These are phyloP conservation scores for Teunomyces lycoperdinae DNA, from an alignment of 805 yeast genomes.

Conservation along the genomic window DNA sequence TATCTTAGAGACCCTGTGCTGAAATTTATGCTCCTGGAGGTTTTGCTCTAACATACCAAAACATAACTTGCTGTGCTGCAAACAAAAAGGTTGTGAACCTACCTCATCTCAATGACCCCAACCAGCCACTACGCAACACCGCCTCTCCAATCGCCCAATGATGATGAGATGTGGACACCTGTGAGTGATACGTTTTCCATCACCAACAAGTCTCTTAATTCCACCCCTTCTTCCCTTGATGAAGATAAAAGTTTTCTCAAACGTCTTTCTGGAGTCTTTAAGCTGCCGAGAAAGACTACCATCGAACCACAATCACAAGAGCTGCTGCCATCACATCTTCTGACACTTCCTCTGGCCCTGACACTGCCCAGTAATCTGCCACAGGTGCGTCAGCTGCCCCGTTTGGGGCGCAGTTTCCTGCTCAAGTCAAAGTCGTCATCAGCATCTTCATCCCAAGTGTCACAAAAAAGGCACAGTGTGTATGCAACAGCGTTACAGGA, in stretches of 20 bases:
- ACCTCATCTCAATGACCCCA: constrained; percentile 9
- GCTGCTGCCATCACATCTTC: not conserved
- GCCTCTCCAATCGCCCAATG: constrained; percentile 9
- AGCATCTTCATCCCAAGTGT: not conserved
- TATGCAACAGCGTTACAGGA: not conserved
- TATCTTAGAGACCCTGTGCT: not conserved
- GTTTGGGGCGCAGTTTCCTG: constrained; percentile 1
- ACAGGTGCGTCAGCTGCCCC: not conserved
- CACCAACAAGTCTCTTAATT: constrained; percentile 3
- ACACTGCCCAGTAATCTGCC: not conserved
- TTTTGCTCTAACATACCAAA: not conserved
- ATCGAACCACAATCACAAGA: not conserved
- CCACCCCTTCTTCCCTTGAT: constrained; percentile 6
- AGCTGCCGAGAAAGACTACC: not conserved
- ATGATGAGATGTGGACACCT: constrained; percentile 8
- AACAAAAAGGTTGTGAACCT: not conserved
- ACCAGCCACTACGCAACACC: constrained; percentile 17
- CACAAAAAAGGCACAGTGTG: not conserved
- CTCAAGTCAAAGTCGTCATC: not conserved
- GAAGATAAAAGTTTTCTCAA: not conserved
- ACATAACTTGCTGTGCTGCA: not conserved
- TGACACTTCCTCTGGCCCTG: not conserved
- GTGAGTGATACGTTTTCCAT: constrained; percentile 7
- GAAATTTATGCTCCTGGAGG: not conserved
- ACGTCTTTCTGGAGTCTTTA: not conserved